These are phyloP conservation scores for Ganoderma lucidum DNA, from an alignment of 1,284 basidiomycete genomes.

Conservation along the genomic window DNA sequence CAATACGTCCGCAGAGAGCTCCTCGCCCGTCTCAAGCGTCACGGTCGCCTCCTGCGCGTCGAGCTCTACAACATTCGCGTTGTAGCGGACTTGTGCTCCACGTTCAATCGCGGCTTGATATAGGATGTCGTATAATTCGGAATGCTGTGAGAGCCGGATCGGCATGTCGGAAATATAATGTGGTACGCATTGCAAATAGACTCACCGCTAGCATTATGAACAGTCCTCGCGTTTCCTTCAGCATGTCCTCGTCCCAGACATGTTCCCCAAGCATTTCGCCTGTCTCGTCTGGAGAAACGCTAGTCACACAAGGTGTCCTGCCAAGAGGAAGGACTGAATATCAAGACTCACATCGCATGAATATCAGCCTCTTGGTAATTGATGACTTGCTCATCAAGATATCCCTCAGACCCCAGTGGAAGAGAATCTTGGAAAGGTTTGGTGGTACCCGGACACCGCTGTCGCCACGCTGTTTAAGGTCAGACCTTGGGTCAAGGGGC, in stretches of 20 bases:
- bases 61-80: slow-evolving; percentile 34
- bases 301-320: background rate
- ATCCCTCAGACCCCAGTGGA: slow-evolving; percentile 60
- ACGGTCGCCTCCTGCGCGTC: slow-evolving; percentile 42
- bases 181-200: background rate
- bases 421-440: slow-evolving; percentile 63
- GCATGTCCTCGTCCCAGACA: slow-evolving; percentile 59
- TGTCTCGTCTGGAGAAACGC: slow-evolving; percentile 38
- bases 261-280: slow-evolving; percentile 60
- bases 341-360: slow-evolving; percentile 45
- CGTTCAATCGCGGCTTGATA: slow-evolving; percentile 53
- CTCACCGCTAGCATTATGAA: slow-evolving; percentile 60
- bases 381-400: slow-evolving; percentile 46
- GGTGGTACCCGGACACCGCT: slow-evolving; percentile 60
- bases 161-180: slow-evolving; percentile 12
- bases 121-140: slow-evolving; percentile 45
- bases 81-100: slow-evolving; percentile 35
- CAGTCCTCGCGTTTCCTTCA: slow-evolving; percentile 61
- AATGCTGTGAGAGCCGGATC: slow-evolving; percentile 46
- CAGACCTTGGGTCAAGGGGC: background rate
- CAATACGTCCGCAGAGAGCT: slow-evolving; percentile 61
- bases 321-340: background rate
- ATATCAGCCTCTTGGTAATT: slow-evolving; percentile 48
- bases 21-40: slow-evolving; percentile 53
- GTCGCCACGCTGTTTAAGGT: slow-evolving; percentile 24